A percentile compares a stretch with the other conserved stretches of the same genome.
phyloP scores from a whole-genome alignment of 768 basidiomycete species.

The Pseudohyphozyma bogoriensis region DNA sequence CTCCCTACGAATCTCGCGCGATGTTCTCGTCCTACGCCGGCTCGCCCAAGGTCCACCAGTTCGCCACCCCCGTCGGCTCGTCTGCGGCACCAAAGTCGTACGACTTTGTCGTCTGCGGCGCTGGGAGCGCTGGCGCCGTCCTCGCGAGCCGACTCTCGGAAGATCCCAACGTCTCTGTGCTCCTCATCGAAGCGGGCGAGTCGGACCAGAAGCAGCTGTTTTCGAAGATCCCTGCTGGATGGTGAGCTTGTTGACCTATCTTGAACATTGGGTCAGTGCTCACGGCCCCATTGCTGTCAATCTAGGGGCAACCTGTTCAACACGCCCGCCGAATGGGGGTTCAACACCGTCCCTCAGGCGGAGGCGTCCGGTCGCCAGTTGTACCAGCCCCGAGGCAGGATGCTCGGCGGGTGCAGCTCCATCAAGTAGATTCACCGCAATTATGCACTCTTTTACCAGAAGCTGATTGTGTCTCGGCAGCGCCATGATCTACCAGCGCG shows the following conservation, averaged over 20 bases:
- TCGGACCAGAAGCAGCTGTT: conserved; percentile 22
- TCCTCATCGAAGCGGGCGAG: conserved; percentile 28
- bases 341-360: conserved; percentile 8
- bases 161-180: conserved; percentile 18
- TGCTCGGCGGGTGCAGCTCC: conserved; percentile 24
- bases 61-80: too few relatives aligned
- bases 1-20: too few relatives aligned
- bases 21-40: too few relatives aligned
- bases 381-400: conserved; percentile 26
- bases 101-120: too few relatives aligned
- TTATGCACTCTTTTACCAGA: too few relatives aligned
- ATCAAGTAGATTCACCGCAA: background rate
- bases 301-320: background rate
- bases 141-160: too few relatives aligned
- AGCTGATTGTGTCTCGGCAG: conserved; percentile 1
- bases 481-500: conserved; percentile 26
- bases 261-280: background rate
- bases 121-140: too few relatives aligned
- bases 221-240: conserved; percentile 19
- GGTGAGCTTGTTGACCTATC: background rate
- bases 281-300: background rate
- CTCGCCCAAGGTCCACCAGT: too few relatives aligned
- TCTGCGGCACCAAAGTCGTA: too few relatives aligned
- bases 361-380: conserved; percentile 8
- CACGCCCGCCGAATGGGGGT: conserved; percentile 22